Evolutionary conservation across 345 rosid genomes (phyloP), one percentile per base, ranked within the genome.

Genomic region (thale cress (Arabidopsis thaliana)): DNA sequence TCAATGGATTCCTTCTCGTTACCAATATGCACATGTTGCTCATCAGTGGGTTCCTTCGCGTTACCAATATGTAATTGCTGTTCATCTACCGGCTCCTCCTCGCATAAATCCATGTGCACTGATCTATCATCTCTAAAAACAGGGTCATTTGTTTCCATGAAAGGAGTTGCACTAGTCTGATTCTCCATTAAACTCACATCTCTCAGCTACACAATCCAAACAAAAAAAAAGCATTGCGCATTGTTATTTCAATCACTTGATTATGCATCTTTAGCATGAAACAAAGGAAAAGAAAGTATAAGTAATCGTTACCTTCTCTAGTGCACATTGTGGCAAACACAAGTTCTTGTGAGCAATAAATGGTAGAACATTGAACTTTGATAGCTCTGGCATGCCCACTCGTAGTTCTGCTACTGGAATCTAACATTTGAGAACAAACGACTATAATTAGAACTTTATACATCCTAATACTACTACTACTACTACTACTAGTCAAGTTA

Each of bases 311-410:
- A 78, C 81, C 77, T 59, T 78, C 62, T 78, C 81, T 12, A 78
- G 51, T n/a, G 77, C 73, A 44, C 64, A 66, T 9, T 50, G 77
- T 24, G 71, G 78, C 63, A 72, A 58, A 44, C 65, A 72, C 73
- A 6, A 34, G 25, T 71, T 78, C 78, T 78, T 78, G 73, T 72
- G 69, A 66, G 81, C 73, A 59, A 78, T 59, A 67, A 78, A 78
- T 0, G 81, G 81, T 59, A 72, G 46, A 34, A 72, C 69, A 24
- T 78, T 72, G 34, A 78, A 78, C 11, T 67, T 78, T 3, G 81
- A 72, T 28, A 78, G 49, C 73, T 66, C 74, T 1, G 65, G 61
- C 81, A 72, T 72, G 30, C 81, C 81, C 0, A 30, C 69, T 59
- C 52, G 63, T 36, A 78, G 42, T 52, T 66, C 73, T 28, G 77